A percentile compares a stretch with the other conserved stretches of the same genome.
These are phyloP conservation scores for Scytalidium sp. DNA, from an alignment of 2,329 filamentous ascomycete species.

Conservation along the genomic window DNA sequence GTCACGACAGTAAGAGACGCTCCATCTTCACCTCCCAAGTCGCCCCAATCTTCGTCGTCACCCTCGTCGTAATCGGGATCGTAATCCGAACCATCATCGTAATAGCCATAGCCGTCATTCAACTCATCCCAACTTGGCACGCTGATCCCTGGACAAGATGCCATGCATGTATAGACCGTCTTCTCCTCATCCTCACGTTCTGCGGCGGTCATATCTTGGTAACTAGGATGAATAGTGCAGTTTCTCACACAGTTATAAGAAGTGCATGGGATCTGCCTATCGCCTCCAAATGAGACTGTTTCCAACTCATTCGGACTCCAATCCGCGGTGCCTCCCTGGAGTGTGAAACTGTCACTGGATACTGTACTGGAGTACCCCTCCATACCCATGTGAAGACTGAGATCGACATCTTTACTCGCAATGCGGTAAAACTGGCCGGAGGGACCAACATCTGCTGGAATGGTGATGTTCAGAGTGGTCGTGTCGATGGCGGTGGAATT, in stretches of 20 bases:
- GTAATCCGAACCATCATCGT: too few species aligned
- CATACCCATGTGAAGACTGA: not conserved
- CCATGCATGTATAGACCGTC: not conserved
- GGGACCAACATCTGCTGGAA: slow-evolving; percentile 29
- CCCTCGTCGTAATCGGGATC: too few species aligned
- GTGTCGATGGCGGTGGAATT: slow-evolving; percentile 26
- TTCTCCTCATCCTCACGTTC: too few species aligned
- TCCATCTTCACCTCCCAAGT: too few species aligned
- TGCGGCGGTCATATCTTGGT: too few species aligned
- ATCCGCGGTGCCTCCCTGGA: not conserved
- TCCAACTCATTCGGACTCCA: not conserved
- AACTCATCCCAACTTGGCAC: not conserved
- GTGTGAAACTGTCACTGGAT: not conserved
- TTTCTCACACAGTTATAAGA: not conserved
- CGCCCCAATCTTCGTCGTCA: too few species aligned
- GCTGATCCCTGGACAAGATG: not conserved
- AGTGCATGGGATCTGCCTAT: not conserved
- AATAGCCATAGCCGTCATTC: not conserved
- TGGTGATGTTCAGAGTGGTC: slow-evolving; percentile 24
- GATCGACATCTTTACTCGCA: slow-evolving; percentile 13
- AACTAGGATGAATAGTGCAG: not conserved
- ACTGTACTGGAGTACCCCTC: not conserved
- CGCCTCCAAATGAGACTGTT: not conserved
- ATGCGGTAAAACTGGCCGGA: slow-evolving; percentile 27
- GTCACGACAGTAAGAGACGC: not conserved